Evolutionary conservation across 768 basidiomycete species (phyloP), one percentile per base, ranked within the genome.

Genomic region (Tylopilus sp.): DNA sequence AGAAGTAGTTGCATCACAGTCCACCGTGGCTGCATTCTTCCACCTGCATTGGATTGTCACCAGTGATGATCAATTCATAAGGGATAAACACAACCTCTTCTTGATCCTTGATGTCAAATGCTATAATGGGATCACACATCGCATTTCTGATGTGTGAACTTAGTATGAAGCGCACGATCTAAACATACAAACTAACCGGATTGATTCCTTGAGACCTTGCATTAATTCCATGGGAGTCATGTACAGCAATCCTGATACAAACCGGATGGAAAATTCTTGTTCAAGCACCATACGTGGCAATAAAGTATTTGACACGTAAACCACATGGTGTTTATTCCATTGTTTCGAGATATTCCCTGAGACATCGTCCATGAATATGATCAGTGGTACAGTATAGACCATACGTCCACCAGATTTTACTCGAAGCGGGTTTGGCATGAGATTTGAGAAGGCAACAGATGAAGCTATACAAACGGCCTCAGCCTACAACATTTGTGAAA

Each of bases 261-360:
- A 73, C 0, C 40, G 58, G 3, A 73, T 43, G 47, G 50, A 58
- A 17, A 56, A 66, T 24, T 70, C 68, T 34, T 73, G 66, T 26
- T 76, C 69, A 0, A 75, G 29, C 21, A 63, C 59, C 25, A 62
- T 6, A 0, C 41, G 0, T 61, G 56, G 4, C 64, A 72, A 0
- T 70, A 37, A 17, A 0, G 44, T 68, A 53, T 74, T 72, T 0
- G 64, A 70, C 54, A 73, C 57, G 26, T 74, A 74, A 0, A 63
- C 36, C 0, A 61, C 54, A 12, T 66, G 60, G 25, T 73, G 71
- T 25, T 69, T 67, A 31, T 75, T 71, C 66, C 70, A 75, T 17
- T 74, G 71, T 38, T 72, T 74, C 4, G 58, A 69, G 0, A 54
- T 50, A 26, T 74, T 73, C 0, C 61, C 73, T 0, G 63, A 74